A percentile compares a stretch with the other conserved stretches of the same genome.
These are phyloP conservation scores for Strigomonas galati DNA, from an alignment of 208 protist species.

Conservation along the genomic window DNA sequence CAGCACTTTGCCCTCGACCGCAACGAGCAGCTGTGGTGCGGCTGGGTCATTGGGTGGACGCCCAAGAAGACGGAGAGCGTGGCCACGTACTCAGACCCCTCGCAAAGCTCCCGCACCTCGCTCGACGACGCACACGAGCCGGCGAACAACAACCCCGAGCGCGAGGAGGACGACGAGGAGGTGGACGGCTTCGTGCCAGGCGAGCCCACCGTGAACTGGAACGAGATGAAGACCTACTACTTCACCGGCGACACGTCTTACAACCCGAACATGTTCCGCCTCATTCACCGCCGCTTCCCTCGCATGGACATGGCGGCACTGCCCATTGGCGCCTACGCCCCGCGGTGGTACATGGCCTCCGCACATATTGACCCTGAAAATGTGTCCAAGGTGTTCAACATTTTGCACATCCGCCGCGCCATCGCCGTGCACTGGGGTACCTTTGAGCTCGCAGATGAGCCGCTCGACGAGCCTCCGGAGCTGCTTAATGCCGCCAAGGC, in stretches of 20 bases:
- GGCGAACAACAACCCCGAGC: background rate
- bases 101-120: background rate
- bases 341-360: constrained; percentile 53
- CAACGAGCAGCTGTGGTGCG: constrained; percentile 74
- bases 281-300: constrained; percentile 39
- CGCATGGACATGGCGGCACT: constrained; percentile 67
- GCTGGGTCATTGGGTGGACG: constrained; percentile 60
- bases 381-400: constrained; percentile 69
- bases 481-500: constrained; percentile 27
- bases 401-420: constrained; percentile 34
- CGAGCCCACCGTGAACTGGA: constrained; percentile 24
- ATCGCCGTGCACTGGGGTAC: constrained; percentile 87
- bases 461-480: constrained; percentile 66
- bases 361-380: constrained; percentile 70
- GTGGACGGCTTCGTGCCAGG: background rate
- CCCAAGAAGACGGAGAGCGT: no score
- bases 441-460: constrained; percentile 73
- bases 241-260: constrained; percentile 60
- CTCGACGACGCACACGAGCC: background rate
- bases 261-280: constrained; percentile 41
- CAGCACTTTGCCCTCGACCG: constrained; percentile 33
- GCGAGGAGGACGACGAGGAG: background rate
- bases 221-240: constrained; percentile 42
- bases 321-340: constrained; percentile 84
- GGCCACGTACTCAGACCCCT: background rate